Evolutionary conservation across 2,329 filamentous ascomycete genomes (phyloP), one percentile per base, ranked within the genome.

Genomic region (Trichoderma sp.): DNA sequence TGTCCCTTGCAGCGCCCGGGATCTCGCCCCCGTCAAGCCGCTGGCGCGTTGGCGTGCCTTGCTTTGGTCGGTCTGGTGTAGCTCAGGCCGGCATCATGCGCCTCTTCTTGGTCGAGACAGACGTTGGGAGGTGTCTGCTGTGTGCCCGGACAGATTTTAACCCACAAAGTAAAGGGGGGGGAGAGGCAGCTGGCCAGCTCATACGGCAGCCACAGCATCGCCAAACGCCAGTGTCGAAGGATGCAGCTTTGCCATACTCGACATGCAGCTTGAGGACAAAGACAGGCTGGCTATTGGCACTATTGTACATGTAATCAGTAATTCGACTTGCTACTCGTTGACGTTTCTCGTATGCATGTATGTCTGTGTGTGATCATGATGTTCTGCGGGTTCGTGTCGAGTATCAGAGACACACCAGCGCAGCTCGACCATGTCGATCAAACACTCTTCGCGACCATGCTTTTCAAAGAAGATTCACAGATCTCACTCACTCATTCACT

Each of bases 1-100:
- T 65, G 53, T 69, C 62, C 26, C 59, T 65, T 72, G 71, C 66
- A 72, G 71, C 36, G 8, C 59, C 65, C 65, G 50, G 57, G 50
- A 68, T 59, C 59, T 69, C 43, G 23, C 36, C 58, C 64, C 57
- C 66, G 55, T 72, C 57, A 59, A 59, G 34, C 39, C 68, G 68
- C 36, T 58, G 39, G 39, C 39, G 47, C 68, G 34, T 58, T 64
- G 68, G 47, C 47, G 47, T 70, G 68, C 59, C 59, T 64, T 70
- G 68, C 59, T 69, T 69, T 69, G 39, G 57, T 23, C 11, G 26
- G 57, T 13, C 5, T 70, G 32, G 66, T 62, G 66, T 62, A 61
- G 34, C 66, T 62, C 39, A 53, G 26, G 3, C 28, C 28, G 53
- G 55, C 55, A 61, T 28, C 36, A 61, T 43, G 66, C 66, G 66